Base-by-base conservation (phyloP, 1,139 yeast genomes). In the Kurtzmaniella quercitrusa region DNA sequence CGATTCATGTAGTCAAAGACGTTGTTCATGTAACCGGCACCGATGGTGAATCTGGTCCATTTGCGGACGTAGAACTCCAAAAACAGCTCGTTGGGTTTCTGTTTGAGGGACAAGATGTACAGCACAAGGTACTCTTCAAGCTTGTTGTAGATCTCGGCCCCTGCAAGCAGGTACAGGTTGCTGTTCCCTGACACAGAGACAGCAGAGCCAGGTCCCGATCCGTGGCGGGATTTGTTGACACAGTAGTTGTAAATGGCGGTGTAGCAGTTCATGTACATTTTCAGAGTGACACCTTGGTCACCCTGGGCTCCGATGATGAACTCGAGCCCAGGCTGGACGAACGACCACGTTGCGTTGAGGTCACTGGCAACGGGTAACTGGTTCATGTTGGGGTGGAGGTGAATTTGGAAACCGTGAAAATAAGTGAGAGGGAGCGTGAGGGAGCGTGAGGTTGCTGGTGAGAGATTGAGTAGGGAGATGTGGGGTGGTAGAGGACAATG, bases 221-320 rank as follows among this genome's bases (percentile, higher is more conserved):
- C 43, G 38, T 54, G 61, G 46, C 86, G 75, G 27, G 93, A 82
- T 53, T 85, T 85, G 53, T 88, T 84, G 42, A 88, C 93, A 69
- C 98, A 93, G 62, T 88, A 93, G 66, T 91, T 91, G 70, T 91
- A 94, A 51, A 93, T 86, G 3, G 96, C 95, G 1, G 95, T 87
- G 61, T 84, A 85, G 46, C 77, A 72, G 55, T 73, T 68, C 83
- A 85, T 84, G 59, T 85, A 85, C 83, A 84, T 84, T 49, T 76
- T 73, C 17, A 90, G 79, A 15, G 84, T 81, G 38, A 85, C 77
- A 3, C 86, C 84, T 48, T 81, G 80, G 54, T 75, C 80, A 44
- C 79, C 78, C 43, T 79, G 72, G 36, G 82, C 81, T 2, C 91
- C 94, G 48, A 85, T 68, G 45, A 85, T 85, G 56, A 78, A 77